Evolutionary conservation across 441 rosid genomes (phyloP).

Genomic region (Codiaeum variegatum): DNA sequence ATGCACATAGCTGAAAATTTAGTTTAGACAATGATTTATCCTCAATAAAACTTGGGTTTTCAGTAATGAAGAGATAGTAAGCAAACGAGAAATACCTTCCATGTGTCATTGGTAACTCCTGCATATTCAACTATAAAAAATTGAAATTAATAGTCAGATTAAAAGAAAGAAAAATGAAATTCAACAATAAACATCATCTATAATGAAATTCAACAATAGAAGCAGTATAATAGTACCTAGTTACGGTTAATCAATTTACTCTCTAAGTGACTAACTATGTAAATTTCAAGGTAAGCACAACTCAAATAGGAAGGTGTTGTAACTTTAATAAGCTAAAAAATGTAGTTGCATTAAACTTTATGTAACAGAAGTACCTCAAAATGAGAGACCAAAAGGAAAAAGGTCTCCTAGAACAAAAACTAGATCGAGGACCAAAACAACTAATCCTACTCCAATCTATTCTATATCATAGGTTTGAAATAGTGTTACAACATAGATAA

Average conservation of each 20-base stretch:
- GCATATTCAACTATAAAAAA: conserved; percentile 34
- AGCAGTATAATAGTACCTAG: no score
- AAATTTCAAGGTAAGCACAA: no score
- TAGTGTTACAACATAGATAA: conserved; percentile 12
- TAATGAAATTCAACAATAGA: no score
- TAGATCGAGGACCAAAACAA: conserved; percentile 84
- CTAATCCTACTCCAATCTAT: conserved; percentile 89
- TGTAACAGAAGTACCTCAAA: no score
- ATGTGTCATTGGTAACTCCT: conserved; percentile 30
- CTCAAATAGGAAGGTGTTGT: no score
- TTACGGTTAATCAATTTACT: no score
- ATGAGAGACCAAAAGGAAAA: conserved; percentile 78
- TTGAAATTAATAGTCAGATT: background rate
- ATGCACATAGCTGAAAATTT: background rate
- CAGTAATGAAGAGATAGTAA: background rate
- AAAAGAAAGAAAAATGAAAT: background rate
- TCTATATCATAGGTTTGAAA: conserved; percentile 21
- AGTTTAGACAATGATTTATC: background rate
- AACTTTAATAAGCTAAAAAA: no score
- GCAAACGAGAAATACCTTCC: conserved; percentile 25
- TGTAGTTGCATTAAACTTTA: no score
- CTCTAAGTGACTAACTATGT: no score
- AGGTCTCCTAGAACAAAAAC: conserved; percentile 94
- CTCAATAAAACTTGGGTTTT: background rate
- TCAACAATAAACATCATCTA: no score